Evolutionary conservation across 2,329 filamentous ascomycete genomes (phyloP), one percentile per base, ranked within the genome.

Genomic region (Fusarium newnesense): DNA sequence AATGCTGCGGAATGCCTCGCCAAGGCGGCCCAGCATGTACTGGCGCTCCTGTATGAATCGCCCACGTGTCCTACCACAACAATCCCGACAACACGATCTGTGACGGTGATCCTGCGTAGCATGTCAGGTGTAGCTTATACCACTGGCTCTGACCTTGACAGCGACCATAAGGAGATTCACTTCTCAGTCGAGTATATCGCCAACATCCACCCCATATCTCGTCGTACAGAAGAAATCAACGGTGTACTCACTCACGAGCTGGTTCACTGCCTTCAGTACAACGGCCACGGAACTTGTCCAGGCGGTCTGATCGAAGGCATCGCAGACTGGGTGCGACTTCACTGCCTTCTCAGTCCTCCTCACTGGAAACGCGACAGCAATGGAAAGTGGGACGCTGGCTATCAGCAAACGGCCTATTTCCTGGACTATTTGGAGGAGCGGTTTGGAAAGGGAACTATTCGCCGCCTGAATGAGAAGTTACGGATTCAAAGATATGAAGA

Each of bases 91-190:
- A 96, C 94, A 15, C 92, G 94, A 68, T 97, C 94, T 58, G 90
- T 98, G 24, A 98, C 95, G 0, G 84, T 98, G 40, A 87, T 97
- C 67, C 85, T 98, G 9, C 90, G 93, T 36, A 86, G 90, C 73
- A 95, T 97, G 89, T 86, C 84, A 53, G 96, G 96, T 56, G 94
- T 98, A 9, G 96, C 96, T 26, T 97, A 98, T 84, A 98, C 96
- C 4, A 94, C 90, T 0, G 93, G 94, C 71, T 89, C 86, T 15
- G 92, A 95, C 43, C 87, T 97, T 16, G 95, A 97, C 82, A 75
- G 87, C 69, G 93, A 96, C 79, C 94, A 97, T 85, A 98, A 98
- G 80, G 95, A 97, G 81, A 96, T 98, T 71, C 94, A 98, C 83
- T 87, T 98, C 81, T 95, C 91, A 21, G 89, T 96, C 3, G 84